Base-by-base conservation (phyloP, 2,329 filamentous ascomycete species). In the Aspergillus ochraceoroseus region DNA sequence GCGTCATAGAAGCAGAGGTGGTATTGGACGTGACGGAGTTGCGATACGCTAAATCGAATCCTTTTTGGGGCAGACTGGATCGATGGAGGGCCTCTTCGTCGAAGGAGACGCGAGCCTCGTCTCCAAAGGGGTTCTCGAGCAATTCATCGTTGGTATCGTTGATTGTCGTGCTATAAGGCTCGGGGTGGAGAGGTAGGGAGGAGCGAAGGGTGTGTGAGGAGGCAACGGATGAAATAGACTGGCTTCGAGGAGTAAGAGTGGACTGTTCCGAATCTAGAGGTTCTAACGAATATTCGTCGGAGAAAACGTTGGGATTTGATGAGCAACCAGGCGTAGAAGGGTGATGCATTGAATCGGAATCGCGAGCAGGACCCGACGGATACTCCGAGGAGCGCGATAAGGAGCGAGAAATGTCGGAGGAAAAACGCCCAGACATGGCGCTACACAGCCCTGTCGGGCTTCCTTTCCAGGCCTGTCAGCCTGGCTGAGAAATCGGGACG, bases 231-330 rank as follows among this genome's bases (percentile, higher is more conserved):
- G 56, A 56, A 13, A 55, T 35, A 12, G 56, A 59, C 11, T 56
- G 53, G 33, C 53, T 62, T 46, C 54, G 48, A 35, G 52, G 55
- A 22, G 54, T 56, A 23, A 56, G 54, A 32, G 59, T 56, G 35
- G 60, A 53, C 38, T 54, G 54, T 49, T 61, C 57, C 39, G 56
- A 41, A 42, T 69, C 59, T 33, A 68, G 55, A 8, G 63, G 57
- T 46, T 71, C 66, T 49, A 72, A 51, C 6, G 68, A 69, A 51
- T 67, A 70, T 28, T 71, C 68, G 50, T 73, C 70, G 44, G 70
- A 70, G 53, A 73, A 73, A 25, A 73, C 62, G 53, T 72, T 66
- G 32, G 64, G 61, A 46, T 68, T 65, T 28, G 61, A 58, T 22
- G 53, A 58, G 46, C 52, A 57, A 57, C 50, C 48, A 41, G 59